Evolutionary conservation across 2,329 filamentous ascomycete genomes (phyloP).

Genomic region (Phialocephala subalpina): DNA sequence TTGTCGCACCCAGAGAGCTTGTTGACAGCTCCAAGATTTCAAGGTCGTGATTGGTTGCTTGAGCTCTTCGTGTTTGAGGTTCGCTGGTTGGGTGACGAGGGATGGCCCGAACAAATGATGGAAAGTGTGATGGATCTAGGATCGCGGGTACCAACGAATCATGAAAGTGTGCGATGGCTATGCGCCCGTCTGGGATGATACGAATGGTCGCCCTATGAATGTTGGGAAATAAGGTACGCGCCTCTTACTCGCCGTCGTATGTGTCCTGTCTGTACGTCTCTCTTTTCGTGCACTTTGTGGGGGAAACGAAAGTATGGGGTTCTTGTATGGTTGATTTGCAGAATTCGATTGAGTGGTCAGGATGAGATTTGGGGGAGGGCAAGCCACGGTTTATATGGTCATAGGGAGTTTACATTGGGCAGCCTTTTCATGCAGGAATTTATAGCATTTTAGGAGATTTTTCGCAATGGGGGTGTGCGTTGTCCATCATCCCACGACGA

Average conservation of each 20-base stretch:
- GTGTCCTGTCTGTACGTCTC: background rate
- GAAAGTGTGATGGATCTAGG: constrained; percentile 7
- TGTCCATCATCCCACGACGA: constrained; percentile 16
- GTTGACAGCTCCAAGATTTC: constrained; percentile 30
- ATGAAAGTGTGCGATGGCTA: background rate
- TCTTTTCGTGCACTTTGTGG: constrained; percentile 8
- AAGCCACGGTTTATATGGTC: constrained; percentile 28
- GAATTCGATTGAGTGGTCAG: background rate
- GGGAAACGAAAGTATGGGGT: constrained; percentile 6
- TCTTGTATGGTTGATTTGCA: background rate
- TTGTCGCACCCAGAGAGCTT: constrained; percentile 21
- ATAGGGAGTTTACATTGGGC: constrained; percentile 32
- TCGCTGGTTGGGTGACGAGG: constrained; percentile 18
- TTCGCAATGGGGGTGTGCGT: constrained; percentile 19
- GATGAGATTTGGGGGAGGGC: constrained; percentile 1
- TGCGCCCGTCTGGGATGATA: background rate
- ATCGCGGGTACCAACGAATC: background rate
- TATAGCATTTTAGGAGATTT: background rate
- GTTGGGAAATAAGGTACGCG: constrained; percentile 2
- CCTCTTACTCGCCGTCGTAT: background rate
- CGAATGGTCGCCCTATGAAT: constrained; percentile 5
- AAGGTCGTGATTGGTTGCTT: constrained; percentile 33
- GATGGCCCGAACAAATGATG: constrained; percentile 10
- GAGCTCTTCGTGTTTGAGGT: constrained; percentile 20
- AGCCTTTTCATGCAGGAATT: constrained; percentile 26